phyloP scores from a whole-genome alignment of 1,284 basidiomycete species.

The Apiotrichum domesticum region DNA sequence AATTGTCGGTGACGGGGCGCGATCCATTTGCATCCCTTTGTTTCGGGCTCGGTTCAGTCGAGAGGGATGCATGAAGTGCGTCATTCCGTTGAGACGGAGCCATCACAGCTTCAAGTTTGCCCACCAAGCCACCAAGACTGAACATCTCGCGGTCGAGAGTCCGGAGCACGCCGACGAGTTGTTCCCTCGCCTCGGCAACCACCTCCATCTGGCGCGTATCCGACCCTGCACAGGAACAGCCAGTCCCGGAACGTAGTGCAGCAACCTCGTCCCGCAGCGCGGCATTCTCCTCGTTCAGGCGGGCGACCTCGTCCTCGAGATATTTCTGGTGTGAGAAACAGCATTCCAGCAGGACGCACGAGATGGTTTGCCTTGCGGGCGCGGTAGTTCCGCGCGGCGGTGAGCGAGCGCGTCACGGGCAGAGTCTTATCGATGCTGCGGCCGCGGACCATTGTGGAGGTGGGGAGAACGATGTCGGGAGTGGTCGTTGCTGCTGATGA shows the following conservation, averaged over 20 bases:
- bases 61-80: too few relatives aligned
- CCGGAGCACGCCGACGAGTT: neutral
- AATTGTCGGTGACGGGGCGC: too few relatives aligned
- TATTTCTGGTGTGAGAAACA: neutral
- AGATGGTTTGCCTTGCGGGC: constrained; percentile 16
- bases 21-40: too few relatives aligned
- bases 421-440: constrained; percentile 38
- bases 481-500: too few relatives aligned
- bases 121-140: too few relatives aligned
- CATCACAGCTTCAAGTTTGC: too few relatives aligned
- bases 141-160: neutral
- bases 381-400: constrained; percentile 19
- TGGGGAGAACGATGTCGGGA: neutral
- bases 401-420: constrained; percentile 13
- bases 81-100: too few relatives aligned
- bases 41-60: too few relatives aligned
- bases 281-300: neutral
- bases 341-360: neutral
- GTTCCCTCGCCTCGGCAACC: neutral
- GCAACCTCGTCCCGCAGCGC: constrained; percentile 4
- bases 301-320: constrained; percentile 1
- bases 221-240: too few relatives aligned
- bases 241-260: neutral
- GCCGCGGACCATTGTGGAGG: constrained; percentile 56
- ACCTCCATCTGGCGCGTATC: neutral